Base-by-base conservation (phyloP, 1,284 basidiomycete species). In the Cutaneotrichosporon spelunceum region DNA sequence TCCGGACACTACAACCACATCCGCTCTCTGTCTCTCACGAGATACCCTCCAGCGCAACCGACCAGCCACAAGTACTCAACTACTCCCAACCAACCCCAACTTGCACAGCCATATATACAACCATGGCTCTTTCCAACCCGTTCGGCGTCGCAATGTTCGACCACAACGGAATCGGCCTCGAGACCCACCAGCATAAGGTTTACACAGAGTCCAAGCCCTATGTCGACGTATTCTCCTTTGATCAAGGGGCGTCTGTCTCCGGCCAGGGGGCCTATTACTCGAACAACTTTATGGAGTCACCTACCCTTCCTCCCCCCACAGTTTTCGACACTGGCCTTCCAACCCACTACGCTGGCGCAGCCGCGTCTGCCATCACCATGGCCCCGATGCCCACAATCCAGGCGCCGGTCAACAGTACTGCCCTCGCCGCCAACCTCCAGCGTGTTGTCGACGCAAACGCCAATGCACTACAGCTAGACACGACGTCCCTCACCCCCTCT, bases 401-500 rank as follows among this genome's bases (percentile, higher is more conserved):
- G 4, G 26, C 24, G 24, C 23, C 47, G 13, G 8, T 50, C 48
- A 50, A 23, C 56, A 23, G 33, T 48, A 23, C 14, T 36, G 21
- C 26, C 16, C 49, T 42, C 34, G 33, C 23, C 7, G 26, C 56
- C 33, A 33, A 50, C 49, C 29, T 27, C 33, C 14, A 45, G 27
- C 30, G 39, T 23, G 23, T 30, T 34, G 34, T 8, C 36, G 52
- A 36, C 52, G 23, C 19, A 56, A 21, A 48, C 39, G n/a, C 36
- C 30, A 65, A 62, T 53, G 50, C 60, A 4, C 61, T 65, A 33
- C 56, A 60, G 52, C 64, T 65, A 24, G 60, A 65, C 48, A 60
- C 59, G 30, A 34, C 55, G 10, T 48, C 34, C 14, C 42, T 62
- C 44, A 58, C 56, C 3, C 61, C 61, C 9, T 36, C 47, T 3